phyloP scores from a whole-genome alignment of 345 rosid genomes.

The Lenwebbia sp. region DNA sequence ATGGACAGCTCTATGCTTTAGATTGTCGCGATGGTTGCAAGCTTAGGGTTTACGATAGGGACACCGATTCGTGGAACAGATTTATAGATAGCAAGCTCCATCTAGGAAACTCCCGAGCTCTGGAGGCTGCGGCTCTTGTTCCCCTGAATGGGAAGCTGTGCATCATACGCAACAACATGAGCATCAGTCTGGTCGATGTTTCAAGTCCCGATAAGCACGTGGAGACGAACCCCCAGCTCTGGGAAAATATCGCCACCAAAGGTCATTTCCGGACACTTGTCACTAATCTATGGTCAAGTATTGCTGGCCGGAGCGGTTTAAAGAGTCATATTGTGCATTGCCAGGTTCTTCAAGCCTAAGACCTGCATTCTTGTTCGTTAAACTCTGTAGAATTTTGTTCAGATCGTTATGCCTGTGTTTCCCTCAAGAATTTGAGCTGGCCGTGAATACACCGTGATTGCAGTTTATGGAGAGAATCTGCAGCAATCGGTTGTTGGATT shows the following conservation, averaged over 20 bases:
- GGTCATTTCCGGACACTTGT: slow-evolving; percentile 76
- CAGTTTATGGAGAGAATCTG: not conserved
- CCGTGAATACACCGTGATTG: not conserved
- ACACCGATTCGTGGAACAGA: slow-evolving; percentile 70
- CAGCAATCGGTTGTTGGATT: not conserved
- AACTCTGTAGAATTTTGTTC: not conserved
- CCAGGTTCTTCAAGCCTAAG: slow-evolving; percentile 92
- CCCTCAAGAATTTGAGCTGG: not conserved
- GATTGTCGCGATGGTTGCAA: slow-evolving; percentile 95
- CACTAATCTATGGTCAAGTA: slow-evolving; percentile 76
- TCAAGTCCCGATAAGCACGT: slow-evolving; percentile 52
- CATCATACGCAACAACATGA: slow-evolving; percentile 90
- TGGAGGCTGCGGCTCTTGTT: slow-evolving; percentile 95
- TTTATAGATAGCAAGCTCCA: slow-evolving; percentile 87
- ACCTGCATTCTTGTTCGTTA: slow-evolving; percentile 1
- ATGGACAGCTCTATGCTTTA: slow-evolving; percentile 73
- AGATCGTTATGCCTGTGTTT: not conserved
- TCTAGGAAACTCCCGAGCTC: slow-evolving; percentile 64
- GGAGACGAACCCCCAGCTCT: slow-evolving; percentile 55
- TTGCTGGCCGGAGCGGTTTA: slow-evolving; percentile 84
- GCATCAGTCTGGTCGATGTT: slow-evolving; percentile 87
- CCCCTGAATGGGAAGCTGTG: slow-evolving; percentile 78
- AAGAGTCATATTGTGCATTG: slow-evolving; percentile 90
- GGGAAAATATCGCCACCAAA: slow-evolving; percentile 84
- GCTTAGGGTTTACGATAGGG: slow-evolving; percentile 64